A percentile compares a stretch with the other conserved stretches of the same genome.
phyloP scores from a whole-genome alignment of 2,329 filamentous ascomycete genomes.

The Allantophomopsis cytisporea region DNA sequence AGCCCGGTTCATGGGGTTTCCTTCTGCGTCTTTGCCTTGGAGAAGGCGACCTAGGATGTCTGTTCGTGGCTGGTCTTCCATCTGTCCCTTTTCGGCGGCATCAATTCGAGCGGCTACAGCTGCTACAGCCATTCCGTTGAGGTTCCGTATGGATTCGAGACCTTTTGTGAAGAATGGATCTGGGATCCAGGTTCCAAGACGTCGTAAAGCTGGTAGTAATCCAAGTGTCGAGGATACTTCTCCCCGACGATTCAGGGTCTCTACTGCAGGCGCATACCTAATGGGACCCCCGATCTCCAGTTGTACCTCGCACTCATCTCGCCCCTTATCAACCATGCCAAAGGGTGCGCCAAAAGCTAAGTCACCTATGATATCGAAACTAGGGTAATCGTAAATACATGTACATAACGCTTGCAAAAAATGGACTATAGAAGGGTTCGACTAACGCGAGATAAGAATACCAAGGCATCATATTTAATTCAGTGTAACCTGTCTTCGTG shows the following conservation, averaged over 20 bases:
- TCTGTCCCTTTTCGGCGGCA: constrained; percentile 37
- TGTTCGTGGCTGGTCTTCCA: constrained; percentile 43
- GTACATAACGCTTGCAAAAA: no score
- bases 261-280: constrained; percentile 64
- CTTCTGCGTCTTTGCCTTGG: constrained; percentile 73
- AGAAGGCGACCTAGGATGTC: constrained; percentile 76
- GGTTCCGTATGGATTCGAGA: constrained; percentile 59
- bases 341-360: constrained; percentile 66
- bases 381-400: constrained; percentile 40
- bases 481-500: constrained; percentile 34
- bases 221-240: constrained; percentile 77
- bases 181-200: constrained; percentile 67
- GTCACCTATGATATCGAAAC: constrained; percentile 38
- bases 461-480: constrained; percentile 66
- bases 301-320: constrained; percentile 64
- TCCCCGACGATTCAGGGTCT: constrained; percentile 78
- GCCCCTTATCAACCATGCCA: constrained; percentile 67
- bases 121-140: constrained; percentile 80
- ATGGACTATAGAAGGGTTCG: no score
- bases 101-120: constrained; percentile 64
- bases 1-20: constrained; percentile 58
- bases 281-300: constrained; percentile 43
- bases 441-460: constrained; percentile 18
- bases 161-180: constrained; percentile 73
- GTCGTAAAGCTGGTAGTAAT: constrained; percentile 59